These are phyloP conservation scores for Chaetomium strumarium DNA, from an alignment of 2,329 filamentous ascomycete species.

Conservation along the genomic window DNA sequence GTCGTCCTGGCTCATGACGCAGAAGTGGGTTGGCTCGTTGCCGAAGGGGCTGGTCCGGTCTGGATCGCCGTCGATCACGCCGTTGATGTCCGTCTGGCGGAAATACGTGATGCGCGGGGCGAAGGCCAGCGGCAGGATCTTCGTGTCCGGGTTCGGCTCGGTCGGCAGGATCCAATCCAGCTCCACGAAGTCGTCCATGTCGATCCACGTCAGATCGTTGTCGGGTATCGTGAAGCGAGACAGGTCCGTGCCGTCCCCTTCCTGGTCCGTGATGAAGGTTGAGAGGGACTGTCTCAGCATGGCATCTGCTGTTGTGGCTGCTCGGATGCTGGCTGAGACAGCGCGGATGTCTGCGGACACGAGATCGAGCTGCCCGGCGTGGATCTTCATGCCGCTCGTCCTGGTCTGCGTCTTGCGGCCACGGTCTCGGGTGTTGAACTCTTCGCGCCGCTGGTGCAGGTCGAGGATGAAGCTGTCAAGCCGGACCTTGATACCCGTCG, in stretches of 20 bases:
- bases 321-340: conserved; percentile 82
- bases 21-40: conserved; percentile 86
- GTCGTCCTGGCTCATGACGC: conserved; percentile 87
- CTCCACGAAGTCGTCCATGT: conserved; percentile 99
- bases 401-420: conserved; percentile 70
- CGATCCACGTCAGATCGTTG: conserved; percentile 92
- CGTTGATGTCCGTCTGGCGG: conserved; percentile 87
- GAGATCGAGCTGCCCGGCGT: conserved; percentile 88
- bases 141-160: conserved; percentile 84
- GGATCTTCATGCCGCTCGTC: conserved; percentile 91
- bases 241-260: conserved; percentile 59
- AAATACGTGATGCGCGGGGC: conserved; percentile 97
- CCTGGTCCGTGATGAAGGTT: conserved; percentile 46
- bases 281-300: conserved; percentile 56
- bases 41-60: conserved; percentile 85
- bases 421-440: conserved; percentile 77
- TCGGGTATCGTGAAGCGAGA: conserved; percentile 94
- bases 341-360: conserved; percentile 88
- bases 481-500: conserved; percentile 92
- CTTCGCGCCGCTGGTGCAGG: conserved; percentile 86
- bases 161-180: conserved; percentile 92
- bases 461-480: conserved; percentile 97
- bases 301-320: conserved; percentile 71
- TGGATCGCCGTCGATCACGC: conserved; percentile 71
- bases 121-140: conserved; percentile 86